Base-by-base conservation (phyloP, 23 red algal genomes). In the Porphyridium purpureum region DNA sequence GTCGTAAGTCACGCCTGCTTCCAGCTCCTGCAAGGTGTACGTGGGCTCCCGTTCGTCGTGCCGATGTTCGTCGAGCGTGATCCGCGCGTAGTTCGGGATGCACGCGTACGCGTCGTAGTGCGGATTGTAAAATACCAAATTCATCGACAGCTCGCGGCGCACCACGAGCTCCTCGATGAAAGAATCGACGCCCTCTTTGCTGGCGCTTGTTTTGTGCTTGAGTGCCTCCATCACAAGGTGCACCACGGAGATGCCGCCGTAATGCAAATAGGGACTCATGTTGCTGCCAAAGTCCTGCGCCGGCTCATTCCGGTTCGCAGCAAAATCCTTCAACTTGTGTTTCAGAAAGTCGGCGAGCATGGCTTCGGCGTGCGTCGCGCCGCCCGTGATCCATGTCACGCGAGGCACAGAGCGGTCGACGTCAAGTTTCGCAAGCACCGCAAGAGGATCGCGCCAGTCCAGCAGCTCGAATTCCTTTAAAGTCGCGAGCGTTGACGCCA, bases 151-250 rank as follows among this genome's bases (percentile, higher is more conserved):
- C 61, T 94, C 78, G 34, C 88, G 59, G 14, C 88, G 88, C 22
- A 95, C 81, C 17, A 95, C 70, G n/a, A 95, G 67, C 55, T 95
- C 88, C 33, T 95, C 88, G 28, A 95, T 49, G 48, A 85, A 95
- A 6, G 78, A 73, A n/a, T 70, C 74, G 21, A 52, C 51, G 25
- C 59, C 71, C 27, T 66, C 64, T 27, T 65, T 17, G 38, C 38
- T 44, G 11, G 38, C 11, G 17, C 38, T 44, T 44, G 38, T 11
- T 11, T 2, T 58, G 22, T 44, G 11, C 11, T 17, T 44, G 11
- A 11, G 61, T 30, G 66, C 60, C 19, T 27, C 27, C 7, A 84
- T 14, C 20, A 69, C 88, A 50, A 85, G 60, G 5, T 83, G 70
- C 2, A 95, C 47, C 21, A 79, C 78, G 23, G 88, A 95, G 24